Evolutionary conservation across 1,284 basidiomycete species (phyloP), one percentile per base, ranked within the genome.

Genomic region (Cutaneotrichosporon mucoides): DNA sequence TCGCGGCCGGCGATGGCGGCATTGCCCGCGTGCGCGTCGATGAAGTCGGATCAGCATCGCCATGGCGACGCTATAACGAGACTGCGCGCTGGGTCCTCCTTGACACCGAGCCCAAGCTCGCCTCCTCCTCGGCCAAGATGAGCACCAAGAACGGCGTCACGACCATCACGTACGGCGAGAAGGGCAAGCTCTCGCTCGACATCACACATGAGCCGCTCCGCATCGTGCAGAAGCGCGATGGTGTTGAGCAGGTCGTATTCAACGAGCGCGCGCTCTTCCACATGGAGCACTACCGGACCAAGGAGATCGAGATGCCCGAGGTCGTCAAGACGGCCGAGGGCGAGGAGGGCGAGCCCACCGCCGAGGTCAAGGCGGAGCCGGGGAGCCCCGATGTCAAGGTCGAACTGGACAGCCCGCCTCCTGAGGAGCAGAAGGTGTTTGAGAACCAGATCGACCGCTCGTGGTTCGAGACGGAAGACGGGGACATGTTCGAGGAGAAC

Each of bases 241-340:
- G 89, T 5, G 85, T 84, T 68, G 87, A 89, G 59, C 89, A 96
- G 71, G 83, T 98, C 57, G 85, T 94, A 4, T 79, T 99, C 55
- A 99, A 99, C 71, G 92, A 91, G 9, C 84, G 87, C 45, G 88
- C 89, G 0, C 82, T 99, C 35, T 81, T 99, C 67, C 93, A 99
- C 73, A 93, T 99, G 91, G 96, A 99, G 74, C 96, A 99, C 77
- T 98, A 92, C 82, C 84, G 92, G 57, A 82, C 81, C 38, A 91
- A 92, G 78, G 75, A 82, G 58, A 51, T 66, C 6, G 62, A 65
- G 2, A 73, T 76, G 51, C 59, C 66, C 2, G 69, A 78, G 36
- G 71, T 35, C 33, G 46, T 48, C 33, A 48, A 51, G 38, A 40
- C 37, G 9, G 49, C 38, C n/a, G 49, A 51, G 38, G 37, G 8